A percentile compares a stretch with the other conserved stretches of the same genome.
These are phyloP conservation scores for Chenopodium suecicum DNA, from an alignment of 148 eudicot species.

Conservation along the genomic window DNA sequence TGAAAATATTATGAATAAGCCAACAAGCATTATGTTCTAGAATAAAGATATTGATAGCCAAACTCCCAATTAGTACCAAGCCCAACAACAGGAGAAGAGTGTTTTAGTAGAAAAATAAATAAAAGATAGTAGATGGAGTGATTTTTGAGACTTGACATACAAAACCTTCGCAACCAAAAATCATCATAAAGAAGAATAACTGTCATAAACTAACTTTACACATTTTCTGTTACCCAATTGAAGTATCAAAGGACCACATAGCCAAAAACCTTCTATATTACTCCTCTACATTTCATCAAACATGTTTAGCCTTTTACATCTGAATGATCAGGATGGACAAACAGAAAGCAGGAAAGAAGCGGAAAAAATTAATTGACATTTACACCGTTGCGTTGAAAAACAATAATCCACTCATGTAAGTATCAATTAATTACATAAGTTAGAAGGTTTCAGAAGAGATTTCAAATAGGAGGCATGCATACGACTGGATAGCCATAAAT, in stretches of 20 bases:
- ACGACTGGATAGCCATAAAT: neutral
- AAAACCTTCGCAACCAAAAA: neutral
- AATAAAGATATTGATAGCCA: neutral
- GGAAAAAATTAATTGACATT: too few species aligned
- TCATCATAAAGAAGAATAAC: neutral
- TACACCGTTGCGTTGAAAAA: neutral
- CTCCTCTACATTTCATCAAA: neutral
- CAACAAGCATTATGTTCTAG: neutral
- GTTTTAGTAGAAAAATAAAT: neutral
- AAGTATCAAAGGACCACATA: neutral
- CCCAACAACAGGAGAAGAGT: neutral
- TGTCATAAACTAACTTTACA: neutral
- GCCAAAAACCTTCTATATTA: neutral
- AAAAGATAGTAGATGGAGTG: neutral
- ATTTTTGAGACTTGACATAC: neutral
- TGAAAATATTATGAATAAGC: constrained; percentile 27
- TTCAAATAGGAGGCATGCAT: neutral
- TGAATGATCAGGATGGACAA: neutral
- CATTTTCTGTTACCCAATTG: neutral
- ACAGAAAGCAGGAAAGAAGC: constrained; percentile 5
- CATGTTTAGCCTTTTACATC: neutral
- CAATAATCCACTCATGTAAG: neutral
- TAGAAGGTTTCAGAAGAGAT: neutral
- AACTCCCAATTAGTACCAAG: neutral
- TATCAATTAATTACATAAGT: neutral